Base-by-base conservation (phyloP, 164 flowering plant species). In the Cinnamomum chago region DNA sequence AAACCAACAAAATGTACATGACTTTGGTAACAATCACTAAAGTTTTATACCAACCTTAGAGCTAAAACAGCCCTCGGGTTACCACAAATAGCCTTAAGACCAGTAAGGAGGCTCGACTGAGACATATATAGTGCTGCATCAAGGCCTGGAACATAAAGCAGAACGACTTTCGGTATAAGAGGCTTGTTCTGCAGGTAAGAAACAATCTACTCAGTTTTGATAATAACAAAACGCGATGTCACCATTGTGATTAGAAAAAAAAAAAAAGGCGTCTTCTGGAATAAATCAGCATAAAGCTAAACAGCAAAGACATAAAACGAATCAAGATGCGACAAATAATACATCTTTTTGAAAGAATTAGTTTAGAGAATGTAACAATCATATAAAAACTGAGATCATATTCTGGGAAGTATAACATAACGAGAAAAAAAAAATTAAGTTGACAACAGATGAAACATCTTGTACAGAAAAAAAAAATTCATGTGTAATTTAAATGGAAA, bases 141-240 rank as follows among this genome's bases (percentile, higher is more conserved):
- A 81, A 96, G 92, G 75, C 99, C 99, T 68, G 99, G 99, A 75
- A 94, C 78, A 83, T 94, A 96, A 67, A 94, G 88, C 86, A 94
- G 84, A 60, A 89, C 97, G 81, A 96, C 98, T 83, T 96, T 96
- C 50, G 87, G 91, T 73, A 96, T 96, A 75, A 96, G 84, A 70
- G 97, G 97, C 80, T 92, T 96, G 86, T 96, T 94, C 98, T 96
- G 98, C 96, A 91, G 23, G 72, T 70, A 35, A 81, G 62, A 64
- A 24, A 76, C 62, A 28, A 64, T 4, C 52, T 22, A 12, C 50
- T 76, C 30, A 68, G 78, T 68, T 10, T 70, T 17, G 60, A 55
- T 55, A 55, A 55, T 55, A 55, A 55, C 20, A 15, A 17, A 18
- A 55, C 3, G 6, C 13, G 5, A 18, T 17, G 60, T 55, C 20